Percentiles rank a stretch among this genome's conserved stretches.
These are phyloP conservation scores for Chrysosporium keratinophilum DNA, from an alignment of 2,329 filamentous ascomycete genomes.

Conservation along the genomic window DNA sequence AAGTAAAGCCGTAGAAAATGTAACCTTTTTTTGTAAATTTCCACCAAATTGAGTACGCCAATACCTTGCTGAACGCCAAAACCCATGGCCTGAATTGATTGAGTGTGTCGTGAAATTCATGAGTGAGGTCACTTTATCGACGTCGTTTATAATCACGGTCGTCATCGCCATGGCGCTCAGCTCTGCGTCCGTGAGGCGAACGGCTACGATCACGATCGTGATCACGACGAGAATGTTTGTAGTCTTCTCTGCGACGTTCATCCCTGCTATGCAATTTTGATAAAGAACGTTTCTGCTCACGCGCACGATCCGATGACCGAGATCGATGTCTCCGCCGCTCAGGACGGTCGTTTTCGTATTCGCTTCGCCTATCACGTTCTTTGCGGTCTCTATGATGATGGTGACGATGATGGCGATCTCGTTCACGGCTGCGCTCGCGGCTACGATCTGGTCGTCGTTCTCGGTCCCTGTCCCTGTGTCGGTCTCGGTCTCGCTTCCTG, in stretches of 20 bases:
- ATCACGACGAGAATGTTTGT: conserved; percentile 21
- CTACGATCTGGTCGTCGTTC: conserved; percentile 25
- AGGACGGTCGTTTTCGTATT: conserved; percentile 25
- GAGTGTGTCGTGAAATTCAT: background rate
- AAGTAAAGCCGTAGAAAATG: conserved; percentile 14
- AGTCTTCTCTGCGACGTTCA: conserved; percentile 20
- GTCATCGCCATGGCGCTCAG: conserved; percentile 17
- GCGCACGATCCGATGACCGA: conserved; percentile 2
- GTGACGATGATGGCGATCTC: conserved; percentile 13
- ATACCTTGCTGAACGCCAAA: conserved; percentile 3
- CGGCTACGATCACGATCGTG: conserved; percentile 20
- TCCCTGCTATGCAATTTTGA: conserved; percentile 25
- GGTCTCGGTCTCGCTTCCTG: conserved; percentile 12
- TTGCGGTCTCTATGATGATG: conserved; percentile 23
- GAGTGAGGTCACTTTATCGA: conserved; percentile 14
- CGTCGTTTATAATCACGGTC: conserved; percentile 20
- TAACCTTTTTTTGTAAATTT: conserved; percentile 3
- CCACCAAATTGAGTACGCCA: background rate
- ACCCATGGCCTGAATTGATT: background rate
- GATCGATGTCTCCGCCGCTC: conserved; percentile 27
- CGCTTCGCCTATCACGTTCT: conserved; percentile 36
- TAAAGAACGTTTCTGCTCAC: conserved; percentile 9
- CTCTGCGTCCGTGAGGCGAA: conserved; percentile 2
- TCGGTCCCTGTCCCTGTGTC: background rate
- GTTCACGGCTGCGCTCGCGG: conserved; percentile 18